A percentile compares a stretch with the other conserved stretches of the same genome.
Conservation (phyloP, 768 basidiomycete species). For the Mycena belliarum region DNA sequence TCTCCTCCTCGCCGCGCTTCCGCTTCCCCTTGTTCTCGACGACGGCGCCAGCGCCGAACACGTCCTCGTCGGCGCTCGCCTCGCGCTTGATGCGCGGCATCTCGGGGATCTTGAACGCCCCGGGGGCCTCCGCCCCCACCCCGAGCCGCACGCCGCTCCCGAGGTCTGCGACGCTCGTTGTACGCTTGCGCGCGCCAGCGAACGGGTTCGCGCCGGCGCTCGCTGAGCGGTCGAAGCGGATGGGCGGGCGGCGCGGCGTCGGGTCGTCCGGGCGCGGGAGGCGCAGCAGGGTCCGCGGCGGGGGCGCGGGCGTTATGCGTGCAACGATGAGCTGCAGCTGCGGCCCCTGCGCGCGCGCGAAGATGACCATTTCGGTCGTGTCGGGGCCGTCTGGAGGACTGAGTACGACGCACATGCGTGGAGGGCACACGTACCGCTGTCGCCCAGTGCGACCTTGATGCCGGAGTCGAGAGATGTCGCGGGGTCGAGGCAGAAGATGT, state of each 20-base stretch:
- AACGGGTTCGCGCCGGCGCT: slow-evolving; percentile 21
- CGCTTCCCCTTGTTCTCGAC: slow-evolving; percentile 32
- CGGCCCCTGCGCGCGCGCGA: slow-evolving; percentile 31
- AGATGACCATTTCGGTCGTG: slow-evolving; percentile 65
- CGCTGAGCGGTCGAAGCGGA: slow-evolving; percentile 31
- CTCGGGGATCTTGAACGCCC: slow-evolving; percentile 11
- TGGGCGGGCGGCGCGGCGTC: slow-evolving; percentile 69
- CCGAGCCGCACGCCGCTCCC: slow-evolving; percentile 41
- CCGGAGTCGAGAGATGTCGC: slow-evolving; percentile 49
- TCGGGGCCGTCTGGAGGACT: slow-evolving; percentile 59
- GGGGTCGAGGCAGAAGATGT: slow-evolving; percentile 55
- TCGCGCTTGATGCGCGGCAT: slow-evolving; percentile 14
- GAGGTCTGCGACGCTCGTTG: slow-evolving; percentile 32
- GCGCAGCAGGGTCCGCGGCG: slow-evolving; percentile 34
- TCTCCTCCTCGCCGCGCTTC: slow-evolving; percentile 16
- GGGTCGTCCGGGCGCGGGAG: slow-evolving; percentile 76
- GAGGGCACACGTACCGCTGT: slow-evolving; percentile 48
- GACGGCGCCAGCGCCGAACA: slow-evolving; percentile 28
- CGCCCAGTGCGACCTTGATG: slow-evolving; percentile 69
- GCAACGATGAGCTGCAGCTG: slow-evolving; percentile 54
- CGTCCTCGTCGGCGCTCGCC: slow-evolving; percentile 29
- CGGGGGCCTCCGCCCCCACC: neutral
- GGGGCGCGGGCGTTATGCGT: slow-evolving; percentile 50
- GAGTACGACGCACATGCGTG: neutral
- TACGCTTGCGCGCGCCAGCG: slow-evolving; percentile 19